Evolutionary conservation across 2,329 filamentous ascomycete species (phyloP), one percentile per base, ranked within the genome.

Genomic region (Sporothrix pallida): DNA sequence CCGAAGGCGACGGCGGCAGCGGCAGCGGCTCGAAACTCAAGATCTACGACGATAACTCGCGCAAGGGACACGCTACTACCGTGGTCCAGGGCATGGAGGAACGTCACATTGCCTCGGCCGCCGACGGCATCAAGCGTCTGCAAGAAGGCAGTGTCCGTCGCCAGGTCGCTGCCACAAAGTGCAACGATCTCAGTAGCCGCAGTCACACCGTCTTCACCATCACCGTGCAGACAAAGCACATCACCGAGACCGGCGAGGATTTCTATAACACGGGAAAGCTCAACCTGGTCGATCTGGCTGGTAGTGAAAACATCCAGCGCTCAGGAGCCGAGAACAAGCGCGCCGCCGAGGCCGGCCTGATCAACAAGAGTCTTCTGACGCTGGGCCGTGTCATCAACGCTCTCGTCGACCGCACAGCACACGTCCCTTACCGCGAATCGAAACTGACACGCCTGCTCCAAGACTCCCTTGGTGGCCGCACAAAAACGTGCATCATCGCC

Each of bases 141-240:
- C 93, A 96, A 78, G 88, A 92, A 76, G 97, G 96, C 75, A 98
- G 94, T 81, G 87, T 96, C 83, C 97, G 95, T 82, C 92, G 96
- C 69, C 96, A 99, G 82, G 96, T 99, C n/a, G 97, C 96, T 6
- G 94, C 97, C 3, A 99, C 96, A n/a, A 98, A 98, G 83, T 99
- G 96, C 88, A 99, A 99, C 81, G 96, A 99, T 79, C 89, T 98
- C 72, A 98, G 95, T 83, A 98, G 95, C 78, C 91, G 96, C 81
- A 97, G 95, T 84, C 97, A 99, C 80, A 99, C 96, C 0, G 92
- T 99, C 26, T 99, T 99, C 80, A 98, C 96, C 8, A 93, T 99
- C 75, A 98, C 95, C 0, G 93, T 95, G 0, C 94, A 95, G 80
- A 91, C 94, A 79, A 97, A 97, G 82, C 91, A 92, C 75, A 89